phyloP scores from a whole-genome alignment of 73 alveolate genomes.

The Paramecium sexaurelia region DNA sequence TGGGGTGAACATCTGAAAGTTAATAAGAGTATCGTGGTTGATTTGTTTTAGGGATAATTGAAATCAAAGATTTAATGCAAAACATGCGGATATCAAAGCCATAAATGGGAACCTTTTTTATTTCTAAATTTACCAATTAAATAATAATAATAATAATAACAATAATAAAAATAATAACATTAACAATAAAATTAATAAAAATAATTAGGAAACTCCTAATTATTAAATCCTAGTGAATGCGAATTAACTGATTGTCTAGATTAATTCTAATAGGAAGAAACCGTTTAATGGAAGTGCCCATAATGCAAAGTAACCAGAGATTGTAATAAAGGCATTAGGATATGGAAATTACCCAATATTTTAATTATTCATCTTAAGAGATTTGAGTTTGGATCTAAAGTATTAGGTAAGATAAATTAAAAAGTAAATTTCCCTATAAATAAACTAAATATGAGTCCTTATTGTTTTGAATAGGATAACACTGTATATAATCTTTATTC shows the following conservation, averaged over 20 bases:
- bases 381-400: slow-evolving; percentile 68
- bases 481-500: neutral
- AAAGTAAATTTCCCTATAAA: slow-evolving; percentile 83
- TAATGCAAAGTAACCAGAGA: slow-evolving; percentile 76
- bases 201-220: neutral
- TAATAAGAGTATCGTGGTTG: slow-evolving; percentile 91
- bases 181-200: neutral
- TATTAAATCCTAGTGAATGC: neutral
- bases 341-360: slow-evolving; percentile 90
- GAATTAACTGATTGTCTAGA: slow-evolving; percentile 83
- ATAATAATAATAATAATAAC: slow-evolving; percentile 29
- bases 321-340: slow-evolving; percentile 80
- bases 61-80: slow-evolving; percentile 88
- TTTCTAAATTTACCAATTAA: slow-evolving; percentile 90
- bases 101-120: slow-evolving; percentile 90
- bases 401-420: slow-evolving; percentile 74
- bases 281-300: slow-evolving; percentile 85
- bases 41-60: slow-evolving; percentile 94
- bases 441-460: slow-evolving; percentile 73
- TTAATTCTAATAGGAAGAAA: slow-evolving; percentile 83
- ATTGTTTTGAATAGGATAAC: neutral
- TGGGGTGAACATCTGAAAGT: slow-evolving; percentile 88
- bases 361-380: slow-evolving; percentile 88
- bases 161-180: neutral
- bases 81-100: slow-evolving; percentile 75